Evolutionary conservation across 2,329 filamentous ascomycete species (phyloP).

Genomic region (Coccinonectria pachysandricola): DNA sequence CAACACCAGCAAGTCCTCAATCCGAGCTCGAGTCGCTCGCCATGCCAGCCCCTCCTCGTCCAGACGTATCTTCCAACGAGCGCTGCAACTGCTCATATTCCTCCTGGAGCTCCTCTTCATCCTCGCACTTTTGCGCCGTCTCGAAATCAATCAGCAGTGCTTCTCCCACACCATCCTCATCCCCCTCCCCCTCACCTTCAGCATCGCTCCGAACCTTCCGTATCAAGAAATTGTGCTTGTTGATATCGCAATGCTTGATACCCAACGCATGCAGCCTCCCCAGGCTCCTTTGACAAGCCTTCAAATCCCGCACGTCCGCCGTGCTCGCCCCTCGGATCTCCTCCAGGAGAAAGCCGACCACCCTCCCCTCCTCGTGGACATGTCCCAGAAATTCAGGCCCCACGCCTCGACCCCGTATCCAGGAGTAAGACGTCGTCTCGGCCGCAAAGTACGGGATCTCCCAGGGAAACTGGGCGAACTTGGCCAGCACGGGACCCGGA

Average conservation of each 20-base stretch:
- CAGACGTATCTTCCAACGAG: slow-evolving; percentile 15
- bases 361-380: slow-evolving; percentile 20
- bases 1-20: too few species aligned
- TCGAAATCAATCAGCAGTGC: slow-evolving; percentile 24
- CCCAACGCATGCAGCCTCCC: slow-evolving; percentile 19
- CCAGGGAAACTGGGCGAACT: slow-evolving; percentile 21
- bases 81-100: slow-evolving; percentile 14
- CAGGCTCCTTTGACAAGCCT: slow-evolving; percentile 18
- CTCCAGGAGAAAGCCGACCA: slow-evolving; percentile 20
- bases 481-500: slow-evolving; percentile 13
- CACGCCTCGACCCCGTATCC: slow-evolving; percentile 18
- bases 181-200: too few species aligned
- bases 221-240: slow-evolving; percentile 26
- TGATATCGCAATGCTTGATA: slow-evolving; percentile 25
- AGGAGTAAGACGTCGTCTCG: slow-evolving; percentile 22
- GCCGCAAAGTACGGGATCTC: slow-evolving; percentile 21
- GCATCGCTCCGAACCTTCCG: slow-evolving; percentile 10
- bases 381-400: slow-evolving; percentile 22
- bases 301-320: slow-evolving; percentile 20
- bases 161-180: too few species aligned
- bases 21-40: slow-evolving; percentile 18
- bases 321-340: slow-evolving; percentile 14
- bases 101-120: slow-evolving; percentile 12
- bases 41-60: slow-evolving; percentile 15
- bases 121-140: slow-evolving; percentile 17